Evolutionary conservation across 2,329 filamentous ascomycete species (phyloP), one percentile per base, ranked within the genome.

Genomic region (Westerdykella ornata): DNA sequence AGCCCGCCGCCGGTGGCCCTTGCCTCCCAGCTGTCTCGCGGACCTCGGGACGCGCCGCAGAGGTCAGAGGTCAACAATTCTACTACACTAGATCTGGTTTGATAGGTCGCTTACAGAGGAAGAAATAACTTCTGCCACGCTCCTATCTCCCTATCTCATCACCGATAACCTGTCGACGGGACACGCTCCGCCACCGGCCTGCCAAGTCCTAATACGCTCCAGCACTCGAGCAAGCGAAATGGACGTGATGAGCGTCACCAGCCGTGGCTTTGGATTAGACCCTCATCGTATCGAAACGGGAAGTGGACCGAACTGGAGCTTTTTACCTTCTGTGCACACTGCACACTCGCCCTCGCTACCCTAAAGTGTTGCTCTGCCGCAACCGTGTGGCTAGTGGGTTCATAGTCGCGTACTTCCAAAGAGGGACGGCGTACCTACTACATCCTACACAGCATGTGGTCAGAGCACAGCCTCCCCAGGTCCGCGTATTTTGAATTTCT

Each of bases 171-270:
- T 9, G 22, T 26, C 12, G 22, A 33, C 16, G 9, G 8, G 14
- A 15, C 31, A 13, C 31, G 9, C 31, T 15, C 16, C 14, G 16
- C 14, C 31, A 14, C 22, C 11, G 13, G 15, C 13, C 29, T 19
- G 34, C 20, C 26, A n/a, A 35, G 39, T 26, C 22, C 22, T 11
- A 26, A 26, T 26, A 26, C 22, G 22, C 22, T 22, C 38, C 16
- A 34, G 30, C 15, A 37, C 29, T 26, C 41, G 19, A 37, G 44
- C 44, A 49, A 47, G 46, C 46, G 45, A 50, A 46, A 44, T 38
- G 41, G 45, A 30, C 43, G 42, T 40, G 45, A 50, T 44, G 48
- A 50, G 47, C 47, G 39, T 44, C 40, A 37, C 45, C 43, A 38
- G 30, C 18, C 6, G 18, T 36, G n/a, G 39, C 14, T 36, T 16